A percentile compares a stretch with the other conserved stretches of the same genome.
Evolutionary conservation across 192 early-diverging fungal species (phyloP).

Genomic region (Backusella liffmaniae): DNA sequence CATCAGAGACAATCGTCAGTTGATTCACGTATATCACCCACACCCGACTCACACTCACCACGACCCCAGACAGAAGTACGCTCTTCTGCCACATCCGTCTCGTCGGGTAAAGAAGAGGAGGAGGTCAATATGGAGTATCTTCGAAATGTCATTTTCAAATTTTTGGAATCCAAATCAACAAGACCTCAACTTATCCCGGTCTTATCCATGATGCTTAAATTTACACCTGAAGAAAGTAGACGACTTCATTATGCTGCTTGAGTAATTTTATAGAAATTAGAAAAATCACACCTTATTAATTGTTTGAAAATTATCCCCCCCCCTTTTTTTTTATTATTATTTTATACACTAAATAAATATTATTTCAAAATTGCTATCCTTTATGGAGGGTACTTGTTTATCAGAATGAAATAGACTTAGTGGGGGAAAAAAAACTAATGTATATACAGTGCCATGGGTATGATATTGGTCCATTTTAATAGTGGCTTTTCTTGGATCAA

Average conservation of each 20-base stretch:
- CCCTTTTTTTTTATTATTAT: not conserved
- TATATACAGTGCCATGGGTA: no score
- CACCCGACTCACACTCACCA: not conserved
- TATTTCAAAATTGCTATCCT: no score
- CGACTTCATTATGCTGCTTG: slow-evolving; percentile 34
- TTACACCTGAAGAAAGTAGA: slow-evolving; percentile 69
- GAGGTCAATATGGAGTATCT: slow-evolving; percentile 75
- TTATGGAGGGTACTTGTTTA: no score
- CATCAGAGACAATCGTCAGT: slow-evolving; percentile 12
- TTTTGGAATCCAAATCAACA: slow-evolving; percentile 70
- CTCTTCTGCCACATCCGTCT: slow-evolving; percentile 1
- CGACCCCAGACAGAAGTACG: not conserved
- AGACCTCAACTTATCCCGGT: slow-evolving; percentile 68
- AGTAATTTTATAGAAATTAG: not conserved
- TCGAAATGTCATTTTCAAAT: slow-evolving; percentile 69
- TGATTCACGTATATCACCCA: not conserved
- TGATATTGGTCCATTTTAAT: no score
- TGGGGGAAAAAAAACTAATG: no score
- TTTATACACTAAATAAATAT: not conserved
- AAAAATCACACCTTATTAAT: not conserved
- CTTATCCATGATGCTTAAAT: slow-evolving; percentile 61
- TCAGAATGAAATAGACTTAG: no score
- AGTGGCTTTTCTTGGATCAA: no score
- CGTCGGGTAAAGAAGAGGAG: slow-evolving; percentile 33
- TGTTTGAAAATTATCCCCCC: not conserved